phyloP scores from a whole-genome alignment of 768 basidiomycete species.

The Tricholomella constricta region DNA sequence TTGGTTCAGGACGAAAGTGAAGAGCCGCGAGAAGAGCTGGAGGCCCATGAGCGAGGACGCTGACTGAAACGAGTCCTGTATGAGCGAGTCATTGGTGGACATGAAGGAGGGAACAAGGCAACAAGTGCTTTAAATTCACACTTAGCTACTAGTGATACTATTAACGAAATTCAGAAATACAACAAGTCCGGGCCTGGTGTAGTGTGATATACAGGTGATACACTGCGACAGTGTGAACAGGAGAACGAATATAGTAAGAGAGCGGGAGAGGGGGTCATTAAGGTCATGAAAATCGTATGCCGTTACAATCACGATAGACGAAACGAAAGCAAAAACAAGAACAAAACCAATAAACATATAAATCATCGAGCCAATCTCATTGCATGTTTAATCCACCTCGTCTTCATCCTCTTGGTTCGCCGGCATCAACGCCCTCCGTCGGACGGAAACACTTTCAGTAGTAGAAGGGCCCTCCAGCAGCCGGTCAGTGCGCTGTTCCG shows the following conservation, averaged over 20 bases:
- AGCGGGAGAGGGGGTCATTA: constrained; percentile 14
- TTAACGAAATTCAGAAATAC: constrained; percentile 4
- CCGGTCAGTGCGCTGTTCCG: constrained; percentile 24
- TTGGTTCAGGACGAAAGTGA: constrained; percentile 92
- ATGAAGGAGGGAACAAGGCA: constrained; percentile 6
- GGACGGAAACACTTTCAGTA: constrained; percentile 3
- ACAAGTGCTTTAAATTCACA: not conserved
- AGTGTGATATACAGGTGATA: constrained; percentile 16
- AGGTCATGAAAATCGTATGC: constrained; percentile 7
- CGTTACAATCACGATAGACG: no score
- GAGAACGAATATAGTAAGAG: not conserved
- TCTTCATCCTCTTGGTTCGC: constrained; percentile 11
- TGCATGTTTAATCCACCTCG: constrained; percentile 16
- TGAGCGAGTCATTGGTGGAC: constrained; percentile 22
- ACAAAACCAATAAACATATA: constrained; percentile 19
- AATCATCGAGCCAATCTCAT: not conserved
- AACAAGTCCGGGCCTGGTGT: constrained; percentile 3
- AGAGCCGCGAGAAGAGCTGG: constrained; percentile 79
- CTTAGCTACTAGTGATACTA: not conserved
- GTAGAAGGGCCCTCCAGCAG: constrained; percentile 9
- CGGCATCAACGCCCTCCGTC: constrained; percentile 23
- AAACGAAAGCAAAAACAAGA: constrained; percentile 8
- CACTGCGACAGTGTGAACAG: not conserved
- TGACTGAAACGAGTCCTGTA: constrained; percentile 42
- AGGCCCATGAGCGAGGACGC: constrained; percentile 75